Evolutionary conservation across 163 green algal genomes (phyloP), one percentile per base, ranked within the genome.

Genomic region (Chlamydomonas reinhardtii): DNA sequence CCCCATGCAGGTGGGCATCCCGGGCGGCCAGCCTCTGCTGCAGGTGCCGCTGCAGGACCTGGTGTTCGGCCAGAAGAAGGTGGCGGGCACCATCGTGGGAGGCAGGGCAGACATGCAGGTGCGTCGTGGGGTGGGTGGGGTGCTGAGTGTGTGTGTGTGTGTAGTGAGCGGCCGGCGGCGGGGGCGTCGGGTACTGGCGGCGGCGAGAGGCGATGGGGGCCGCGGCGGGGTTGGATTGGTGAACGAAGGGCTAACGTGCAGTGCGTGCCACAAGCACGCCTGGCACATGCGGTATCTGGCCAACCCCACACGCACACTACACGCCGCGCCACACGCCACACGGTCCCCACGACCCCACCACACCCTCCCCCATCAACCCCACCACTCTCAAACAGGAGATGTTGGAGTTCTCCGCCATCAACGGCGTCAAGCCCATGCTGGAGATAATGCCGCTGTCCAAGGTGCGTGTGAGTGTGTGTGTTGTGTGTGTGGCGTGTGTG

Each of bases 61-160:
- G 66, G 81, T 90, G 66, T 90, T 89, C 80, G 83, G 73, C 32
- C 84, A 91, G 62, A 72, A 92, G 73, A 74, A 68, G 34, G 25
- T 89, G 37, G 74, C 65, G 62, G 91, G 88, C 68, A 90, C 65
- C 77, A 83, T 95, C 39, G 95, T 97, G 78, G 95, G 94, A 35
- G 92, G 93, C 65, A 92, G 96, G 27, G 90, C 92, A n/a, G 92
- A 97, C 88, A 97, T 94, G 15, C 93, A 96, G 82, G 62, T 79
- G 56, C 8, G 52, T n/a, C n/a, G n/a, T n/a, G n/a, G n/a, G n/a
- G n/a, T n/a, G n/a, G n/a, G 74, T 11, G 29, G 34, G 74, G 54
- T 65, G 72, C 17, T 20, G 27, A 37, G 39, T 37, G 72, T 3
- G 39, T 37, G 29, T 22, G 73, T 32, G 8, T 59, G 6, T n/a